These are phyloP conservation scores for Candida insectalens DNA, from an alignment of 805 yeast genomes.

Conservation along the genomic window DNA sequence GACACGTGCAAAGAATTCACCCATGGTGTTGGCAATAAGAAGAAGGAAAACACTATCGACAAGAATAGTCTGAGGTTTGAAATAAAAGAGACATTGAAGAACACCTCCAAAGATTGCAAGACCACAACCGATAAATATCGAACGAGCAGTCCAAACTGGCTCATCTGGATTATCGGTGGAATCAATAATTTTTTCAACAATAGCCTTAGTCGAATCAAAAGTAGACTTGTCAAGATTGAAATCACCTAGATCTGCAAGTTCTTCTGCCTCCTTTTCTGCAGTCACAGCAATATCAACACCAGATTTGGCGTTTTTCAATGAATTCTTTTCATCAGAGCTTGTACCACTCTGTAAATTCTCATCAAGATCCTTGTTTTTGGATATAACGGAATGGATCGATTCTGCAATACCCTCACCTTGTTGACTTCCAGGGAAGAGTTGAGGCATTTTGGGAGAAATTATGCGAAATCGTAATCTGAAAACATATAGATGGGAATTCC, in stretches of 20 bases:
- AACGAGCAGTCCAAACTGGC: conserved; percentile 29
- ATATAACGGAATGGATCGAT: too few relatives aligned
- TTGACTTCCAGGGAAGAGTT: conserved; percentile 1
- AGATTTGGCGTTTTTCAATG: not conserved
- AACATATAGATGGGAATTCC: too few relatives aligned
- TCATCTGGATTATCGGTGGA: conserved; percentile 28
- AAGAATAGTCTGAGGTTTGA: conserved; percentile 26
- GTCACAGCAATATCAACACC: not conserved
- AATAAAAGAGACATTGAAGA: conserved; percentile 25
- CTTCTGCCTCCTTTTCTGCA: too few relatives aligned
- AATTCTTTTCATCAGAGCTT: not conserved
- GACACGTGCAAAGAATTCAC: conserved; percentile 18
- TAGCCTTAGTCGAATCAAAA: conserved; percentile 6
- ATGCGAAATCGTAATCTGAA: too few relatives aligned
- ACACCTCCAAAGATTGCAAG: conserved; percentile 26
- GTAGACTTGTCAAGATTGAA: not conserved
- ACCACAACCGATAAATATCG: conserved; percentile 23
- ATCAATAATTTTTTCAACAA: conserved; percentile 16
- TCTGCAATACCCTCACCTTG: too few relatives aligned
- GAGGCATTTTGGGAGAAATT: conserved; percentile 1
- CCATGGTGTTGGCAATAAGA: conserved; percentile 23
- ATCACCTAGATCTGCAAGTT: not conserved
- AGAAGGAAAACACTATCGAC: conserved; percentile 24
- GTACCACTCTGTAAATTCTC: not conserved
- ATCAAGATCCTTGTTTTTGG: too few relatives aligned